Evolutionary conservation across 257 asterid genomes (phyloP).

Genomic region (Rhazya stricta): DNA sequence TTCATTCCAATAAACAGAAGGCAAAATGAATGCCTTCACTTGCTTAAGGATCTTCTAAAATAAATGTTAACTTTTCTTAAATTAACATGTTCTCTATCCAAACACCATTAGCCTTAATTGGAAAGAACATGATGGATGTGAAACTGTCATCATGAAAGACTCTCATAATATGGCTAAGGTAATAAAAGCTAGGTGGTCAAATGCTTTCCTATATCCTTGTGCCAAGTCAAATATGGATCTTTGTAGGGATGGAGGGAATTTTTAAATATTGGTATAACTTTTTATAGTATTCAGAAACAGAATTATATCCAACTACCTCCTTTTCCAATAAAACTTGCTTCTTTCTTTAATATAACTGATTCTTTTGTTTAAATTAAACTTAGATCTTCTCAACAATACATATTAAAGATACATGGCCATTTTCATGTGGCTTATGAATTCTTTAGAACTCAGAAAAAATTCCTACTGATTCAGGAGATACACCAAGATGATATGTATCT

Average conservation of each 20-base stretch:
- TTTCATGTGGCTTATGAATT: not conserved
- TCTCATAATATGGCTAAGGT: not conserved
- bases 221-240: not conserved
- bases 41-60: not conserved
- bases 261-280: too few relatives aligned
- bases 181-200: too few relatives aligned
- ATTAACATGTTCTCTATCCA: not conserved
- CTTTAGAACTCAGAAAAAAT: not conserved
- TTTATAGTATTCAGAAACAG: not conserved
- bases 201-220: not conserved
- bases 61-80: not conserved
- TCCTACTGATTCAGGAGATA: not conserved
- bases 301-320: not conserved
- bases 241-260: not conserved
- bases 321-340: not conserved
- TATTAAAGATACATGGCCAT: not conserved
- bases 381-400: not conserved
- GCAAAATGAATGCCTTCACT: too few relatives aligned
- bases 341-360: not conserved
- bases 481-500: not conserved
- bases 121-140: not conserved
- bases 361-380: not conserved
- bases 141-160: not conserved
- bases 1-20: not conserved
- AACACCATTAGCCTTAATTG: not conserved